Evolutionary conservation across 2,329 filamentous ascomycete species (phyloP), one percentile per base, ranked within the genome.

Genomic region (Xylariaceae sp.): DNA sequence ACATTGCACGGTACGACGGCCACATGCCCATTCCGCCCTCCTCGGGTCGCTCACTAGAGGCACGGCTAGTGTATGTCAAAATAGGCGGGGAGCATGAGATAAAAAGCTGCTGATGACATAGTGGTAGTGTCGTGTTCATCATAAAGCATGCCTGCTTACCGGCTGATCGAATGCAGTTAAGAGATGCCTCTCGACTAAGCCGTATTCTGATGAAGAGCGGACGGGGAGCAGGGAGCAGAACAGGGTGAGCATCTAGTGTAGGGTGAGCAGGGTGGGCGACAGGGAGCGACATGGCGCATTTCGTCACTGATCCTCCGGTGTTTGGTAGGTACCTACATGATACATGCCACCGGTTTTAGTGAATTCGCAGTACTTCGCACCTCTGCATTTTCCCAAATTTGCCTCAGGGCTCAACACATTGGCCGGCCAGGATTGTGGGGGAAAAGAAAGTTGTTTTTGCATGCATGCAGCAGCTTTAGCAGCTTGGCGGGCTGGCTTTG

Each of bases 361-460:
- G 23, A 30, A 30, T 30, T 30, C 23, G 23, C 37, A 42, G 37
- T 42, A 30, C 23, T 30, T 30, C 23, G 23, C 23, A 4, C 23
- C 23, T 30, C 23, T 30, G 23, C 23, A 30, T 30, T 30, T 30
- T 30, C 23, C 23, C 23, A 30, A 30, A 30, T 30, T 30, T 30
- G 23, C 23, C 23, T 30, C 23, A 30, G 4, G 23, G 23, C 23
- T 30, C 23, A 30, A 30, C 23, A 30, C 23, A 42, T 42, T 42
- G 37, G 37, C 42, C 13, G 50, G 56, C 62, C 51, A 49, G 61
- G 56, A 51, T 30, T 64, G 62, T 64, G 64, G 64, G 58, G 62
- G 55, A 63, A 42, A 51, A 35, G 39, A 44, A 52, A 52, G 51
- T 58, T 62, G 53, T 55, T 58, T 62, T 55, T 59, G 51, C 53